Base-by-base conservation (phyloP, 495 filamentous ascomycete genomes). In the Penicillium nucicola region DNA sequence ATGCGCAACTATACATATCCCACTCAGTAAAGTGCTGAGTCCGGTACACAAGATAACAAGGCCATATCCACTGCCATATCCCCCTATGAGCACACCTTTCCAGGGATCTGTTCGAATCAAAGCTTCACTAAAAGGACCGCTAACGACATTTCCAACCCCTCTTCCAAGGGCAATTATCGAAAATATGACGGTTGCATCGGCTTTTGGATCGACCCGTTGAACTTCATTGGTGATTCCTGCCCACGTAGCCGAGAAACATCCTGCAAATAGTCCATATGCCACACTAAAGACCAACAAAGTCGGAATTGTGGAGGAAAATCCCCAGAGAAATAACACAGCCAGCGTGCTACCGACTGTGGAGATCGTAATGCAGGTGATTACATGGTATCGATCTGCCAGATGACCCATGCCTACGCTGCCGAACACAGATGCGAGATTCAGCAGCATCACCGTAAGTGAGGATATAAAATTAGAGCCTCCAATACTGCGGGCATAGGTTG, bases 271-370 rank as follows among this genome's bases (percentile, higher is more conserved):
- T 1, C 86, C 86, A 53, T 84, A 88, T 13, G 80, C 50, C 9
- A 88, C 49, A 15, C 69, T 74, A 43, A 88, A 88, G 8, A 81
- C 48, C 42, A 80, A 78, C 34, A 88, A 58, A 25, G 77, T 58
- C 0, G 79, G 57, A 11, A 84, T 51, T 2, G 67, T 70, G 0
- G 62, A 66, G 0, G 83, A 68, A 11, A 88, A 64, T 0, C 84
- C 85, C 86, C 86, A 89, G 17, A 87, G 53, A 4, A 87, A 37
- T 42, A 88, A 83, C 0, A 85, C 72, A 0, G 77, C 69, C 4
- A 80, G 13, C 2, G 75, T 67, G 4, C 79, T 72, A 1, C 82
- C 83, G 9, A 77, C 42, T 8, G 80, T 73, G 0, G 77, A 78
- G 4, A 85, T 59, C 0, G 82, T 53, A 23, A 87, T 70, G 41